Conservation (phyloP, 768 basidiomycete species). For the Hemileccinum impolitum region DNA sequence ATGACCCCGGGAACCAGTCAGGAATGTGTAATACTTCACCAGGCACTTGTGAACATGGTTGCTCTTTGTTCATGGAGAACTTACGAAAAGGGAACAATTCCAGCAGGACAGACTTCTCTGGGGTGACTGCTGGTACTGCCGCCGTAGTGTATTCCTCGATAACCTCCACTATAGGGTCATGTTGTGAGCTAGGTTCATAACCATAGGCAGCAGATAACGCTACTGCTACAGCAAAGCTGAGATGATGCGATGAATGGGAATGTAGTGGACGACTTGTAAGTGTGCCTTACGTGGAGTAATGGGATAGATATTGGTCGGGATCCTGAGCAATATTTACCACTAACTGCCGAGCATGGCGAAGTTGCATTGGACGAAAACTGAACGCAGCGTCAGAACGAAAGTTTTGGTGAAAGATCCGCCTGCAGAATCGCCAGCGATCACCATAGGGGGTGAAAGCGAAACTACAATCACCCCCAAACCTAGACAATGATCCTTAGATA, state of each 20-base stretch:
- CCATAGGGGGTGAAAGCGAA: slow-evolving; percentile 5
- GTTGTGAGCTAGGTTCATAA: slow-evolving; percentile 1
- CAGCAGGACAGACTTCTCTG: slow-evolving; percentile 1
- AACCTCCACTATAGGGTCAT: slow-evolving; percentile 7
- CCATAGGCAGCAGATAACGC: slow-evolving; percentile 3
- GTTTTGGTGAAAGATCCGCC: slow-evolving; percentile 11
- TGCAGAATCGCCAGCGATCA: slow-evolving; percentile 10
- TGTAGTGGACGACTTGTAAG: background rate
- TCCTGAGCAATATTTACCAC: background rate
- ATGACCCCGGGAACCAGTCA: slow-evolving; percentile 17
- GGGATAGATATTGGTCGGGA: background rate
- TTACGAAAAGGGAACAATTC: slow-evolving; percentile 5
- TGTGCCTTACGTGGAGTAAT: background rate
- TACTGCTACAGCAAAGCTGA: slow-evolving; percentile 4
- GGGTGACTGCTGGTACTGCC: background rate
- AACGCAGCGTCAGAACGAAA: slow-evolving; percentile 6
- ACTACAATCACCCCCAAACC: slow-evolving; percentile 4
- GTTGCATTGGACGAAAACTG: slow-evolving; percentile 5
- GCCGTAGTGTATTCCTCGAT: background rate
- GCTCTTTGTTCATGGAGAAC: background rate
- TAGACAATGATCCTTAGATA: background rate
- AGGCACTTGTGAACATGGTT: background rate
- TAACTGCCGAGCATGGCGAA: slow-evolving; percentile 2
- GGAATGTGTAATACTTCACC: slow-evolving; percentile 22
- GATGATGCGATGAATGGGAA: background rate